A percentile compares a stretch with the other conserved stretches of the same genome.
Evolutionary conservation across 139 green algal genomes (phyloP).

Genomic region (Trebouxia sp.): DNA sequence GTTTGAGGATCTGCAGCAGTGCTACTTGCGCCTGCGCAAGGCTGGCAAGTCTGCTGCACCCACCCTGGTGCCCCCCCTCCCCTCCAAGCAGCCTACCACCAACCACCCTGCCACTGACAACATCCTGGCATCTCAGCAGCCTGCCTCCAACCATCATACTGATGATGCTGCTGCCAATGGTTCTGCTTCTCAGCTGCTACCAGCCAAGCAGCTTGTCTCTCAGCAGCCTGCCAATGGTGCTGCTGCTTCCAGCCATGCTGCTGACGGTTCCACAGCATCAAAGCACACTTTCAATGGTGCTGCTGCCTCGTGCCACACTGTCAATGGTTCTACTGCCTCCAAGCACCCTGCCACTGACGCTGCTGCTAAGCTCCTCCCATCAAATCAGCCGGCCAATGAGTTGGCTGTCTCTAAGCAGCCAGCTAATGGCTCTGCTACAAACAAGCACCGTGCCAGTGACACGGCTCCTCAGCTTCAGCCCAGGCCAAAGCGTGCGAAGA

Average conservation of each 20-base stretch:
- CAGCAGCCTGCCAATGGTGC: neutral
- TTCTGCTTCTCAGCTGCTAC: neutral
- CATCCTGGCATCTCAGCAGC: neutral
- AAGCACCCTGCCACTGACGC: too few relatives aligned
- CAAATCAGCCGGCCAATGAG: too few relatives aligned
- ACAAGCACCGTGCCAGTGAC: neutral
- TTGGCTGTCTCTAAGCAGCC: neutral
- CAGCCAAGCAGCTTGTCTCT: neutral
- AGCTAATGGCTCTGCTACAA: too few relatives aligned
- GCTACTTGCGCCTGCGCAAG: constrained; percentile 59
- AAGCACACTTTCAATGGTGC: too few relatives aligned
- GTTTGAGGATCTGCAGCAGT: constrained; percentile 74
- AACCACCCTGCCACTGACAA: neutral
- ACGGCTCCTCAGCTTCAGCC: too few relatives aligned
- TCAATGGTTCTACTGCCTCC: too few relatives aligned
- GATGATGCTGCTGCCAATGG: neutral
- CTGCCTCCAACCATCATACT: neutral
- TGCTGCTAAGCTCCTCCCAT: too few relatives aligned
- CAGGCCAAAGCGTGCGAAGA: neutral
- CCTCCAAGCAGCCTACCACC: neutral
- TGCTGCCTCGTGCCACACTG: too few relatives aligned
- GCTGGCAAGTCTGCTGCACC: neutral
- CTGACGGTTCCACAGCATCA: too few relatives aligned
- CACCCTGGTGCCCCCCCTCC: neutral
- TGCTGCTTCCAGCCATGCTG: too few relatives aligned